Evolutionary conservation across 2,329 filamentous ascomycete genomes (phyloP).

Genomic region (Aureobasidium sp.): DNA sequence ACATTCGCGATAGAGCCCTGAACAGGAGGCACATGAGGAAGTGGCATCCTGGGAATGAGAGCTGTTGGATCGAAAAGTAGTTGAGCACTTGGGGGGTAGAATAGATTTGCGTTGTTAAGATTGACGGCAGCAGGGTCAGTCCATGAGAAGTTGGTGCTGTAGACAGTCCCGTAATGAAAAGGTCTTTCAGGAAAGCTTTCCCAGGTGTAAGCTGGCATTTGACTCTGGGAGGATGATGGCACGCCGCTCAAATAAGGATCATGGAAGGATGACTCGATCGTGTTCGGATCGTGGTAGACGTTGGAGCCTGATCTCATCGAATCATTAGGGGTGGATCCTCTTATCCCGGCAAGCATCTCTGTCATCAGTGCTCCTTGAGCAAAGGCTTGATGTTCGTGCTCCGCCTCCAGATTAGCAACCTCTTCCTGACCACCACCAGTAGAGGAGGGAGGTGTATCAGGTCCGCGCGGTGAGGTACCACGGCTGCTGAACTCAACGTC

Average conservation of each 20-base stretch:
- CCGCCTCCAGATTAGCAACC: not conserved
- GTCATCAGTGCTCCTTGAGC: slow-evolving; percentile 8
- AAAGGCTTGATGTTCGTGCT: not conserved
- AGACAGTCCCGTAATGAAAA: not conserved
- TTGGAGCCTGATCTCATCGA: not conserved
- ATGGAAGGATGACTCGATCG: not conserved
- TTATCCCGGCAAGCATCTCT: slow-evolving; percentile 8
- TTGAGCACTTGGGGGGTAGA: not conserved
- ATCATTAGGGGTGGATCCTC: not conserved
- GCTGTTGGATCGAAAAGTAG: not conserved
- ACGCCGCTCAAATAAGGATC: not conserved
- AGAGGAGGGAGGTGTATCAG: slow-evolving; percentile 9
- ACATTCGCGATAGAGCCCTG: not conserved
- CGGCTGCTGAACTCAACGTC: slow-evolving; percentile 6
- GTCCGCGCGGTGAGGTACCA: slow-evolving; percentile 2
- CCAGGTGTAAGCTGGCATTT: not conserved
- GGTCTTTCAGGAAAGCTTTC: not conserved
- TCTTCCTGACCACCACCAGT: not conserved
- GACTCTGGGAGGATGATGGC: not conserved
- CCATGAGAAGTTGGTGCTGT: not conserved
- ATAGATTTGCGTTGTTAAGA: not conserved
- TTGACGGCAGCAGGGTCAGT: not conserved
- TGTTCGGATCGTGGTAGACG: not conserved
- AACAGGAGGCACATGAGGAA: not conserved
- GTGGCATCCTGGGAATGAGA: not conserved